These are phyloP conservation scores for Calophaca sinica DNA, from an alignment of 306 rosid species.

Conservation along the genomic window DNA sequence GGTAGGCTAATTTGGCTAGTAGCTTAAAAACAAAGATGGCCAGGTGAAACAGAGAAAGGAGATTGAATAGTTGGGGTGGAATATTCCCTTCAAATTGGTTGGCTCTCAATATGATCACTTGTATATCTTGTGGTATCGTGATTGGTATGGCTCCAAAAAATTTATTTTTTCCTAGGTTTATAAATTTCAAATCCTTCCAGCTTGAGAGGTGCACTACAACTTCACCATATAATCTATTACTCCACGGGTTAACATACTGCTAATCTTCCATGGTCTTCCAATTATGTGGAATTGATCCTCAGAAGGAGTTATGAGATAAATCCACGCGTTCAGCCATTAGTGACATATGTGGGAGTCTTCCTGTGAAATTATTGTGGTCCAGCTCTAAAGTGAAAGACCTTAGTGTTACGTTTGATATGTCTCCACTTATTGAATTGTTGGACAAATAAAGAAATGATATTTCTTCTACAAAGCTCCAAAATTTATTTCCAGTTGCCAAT, in stretches of 20 bases:
- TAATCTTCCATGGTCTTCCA: background rate
- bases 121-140: background rate
- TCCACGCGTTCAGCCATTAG: too few species aligned
- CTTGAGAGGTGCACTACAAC: background rate
- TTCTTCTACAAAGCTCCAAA: too few species aligned
- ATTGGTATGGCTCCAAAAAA: slow-evolving; percentile 5
- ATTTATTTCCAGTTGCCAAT: background rate
- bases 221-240: slow-evolving; percentile 6
- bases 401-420: background rate
- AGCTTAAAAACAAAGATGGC: background rate
- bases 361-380: slow-evolving; percentile 5
- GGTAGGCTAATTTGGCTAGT: too few species aligned
- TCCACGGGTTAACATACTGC: background rate
- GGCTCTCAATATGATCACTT: background rate
- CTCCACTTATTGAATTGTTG: background rate
- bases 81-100: too few species aligned
- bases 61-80: background rate
- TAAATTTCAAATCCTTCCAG: accelerated
- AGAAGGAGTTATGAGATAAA: too few species aligned
- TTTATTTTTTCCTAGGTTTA: too few species aligned
- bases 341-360: slow-evolving; percentile 39
- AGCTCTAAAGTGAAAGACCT: accelerated
- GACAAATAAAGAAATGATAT: accelerated
- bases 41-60: background rate
- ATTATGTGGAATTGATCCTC: slow-evolving; percentile 19